phyloP scores from a whole-genome alignment of 2,329 filamentous ascomycete species.

The Ciborinia camelliae region DNA sequence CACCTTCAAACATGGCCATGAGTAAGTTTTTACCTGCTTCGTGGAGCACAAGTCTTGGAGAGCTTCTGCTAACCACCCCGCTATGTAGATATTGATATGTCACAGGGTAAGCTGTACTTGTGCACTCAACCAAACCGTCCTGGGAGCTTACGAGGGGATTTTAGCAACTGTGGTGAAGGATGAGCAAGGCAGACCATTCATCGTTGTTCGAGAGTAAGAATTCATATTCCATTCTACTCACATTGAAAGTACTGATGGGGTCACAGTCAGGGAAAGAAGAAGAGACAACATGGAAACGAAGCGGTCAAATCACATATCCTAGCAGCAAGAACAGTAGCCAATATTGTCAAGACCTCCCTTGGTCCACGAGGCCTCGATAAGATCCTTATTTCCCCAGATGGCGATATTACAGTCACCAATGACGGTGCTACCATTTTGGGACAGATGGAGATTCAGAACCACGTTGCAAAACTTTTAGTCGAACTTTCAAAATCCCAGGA shows the following conservation, averaged over 20 bases:
- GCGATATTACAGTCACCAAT: conserved; percentile 98
- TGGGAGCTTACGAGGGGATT: conserved; percentile 28
- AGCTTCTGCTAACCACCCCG: conserved; percentile 30
- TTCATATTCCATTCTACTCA: conserved; percentile 24
- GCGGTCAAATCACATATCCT: conserved; percentile 98
- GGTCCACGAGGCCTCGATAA: conserved; percentile 96
- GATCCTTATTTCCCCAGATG: conserved; percentile 97
- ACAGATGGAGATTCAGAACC: conserved; percentile 99
- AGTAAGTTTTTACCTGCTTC: conserved; percentile 45
- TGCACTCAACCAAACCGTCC: background rate
- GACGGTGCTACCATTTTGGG: conserved; percentile 96
- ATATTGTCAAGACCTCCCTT: conserved; percentile 95
- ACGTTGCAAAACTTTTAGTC: conserved; percentile 94
- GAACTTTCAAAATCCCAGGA: conserved; percentile 98
- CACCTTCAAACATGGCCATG: conserved; percentile 52
- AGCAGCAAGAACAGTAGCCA: conserved; percentile 90
- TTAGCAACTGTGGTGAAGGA: conserved; percentile 81
- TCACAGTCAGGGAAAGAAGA: conserved; percentile 89
- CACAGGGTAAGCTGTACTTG: conserved; percentile 64
- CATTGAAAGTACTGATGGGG: conserved; percentile 24
- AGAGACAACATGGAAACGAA: conserved; percentile 92
- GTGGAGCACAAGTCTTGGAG: conserved; percentile 27
- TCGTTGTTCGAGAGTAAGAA: conserved; percentile 92
- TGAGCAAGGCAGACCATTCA: conserved; percentile 95
- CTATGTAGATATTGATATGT: conserved; percentile 71